Base-by-base conservation (phyloP, 1,284 basidiomycete genomes). In the Ceratobasidium sp. region DNA sequence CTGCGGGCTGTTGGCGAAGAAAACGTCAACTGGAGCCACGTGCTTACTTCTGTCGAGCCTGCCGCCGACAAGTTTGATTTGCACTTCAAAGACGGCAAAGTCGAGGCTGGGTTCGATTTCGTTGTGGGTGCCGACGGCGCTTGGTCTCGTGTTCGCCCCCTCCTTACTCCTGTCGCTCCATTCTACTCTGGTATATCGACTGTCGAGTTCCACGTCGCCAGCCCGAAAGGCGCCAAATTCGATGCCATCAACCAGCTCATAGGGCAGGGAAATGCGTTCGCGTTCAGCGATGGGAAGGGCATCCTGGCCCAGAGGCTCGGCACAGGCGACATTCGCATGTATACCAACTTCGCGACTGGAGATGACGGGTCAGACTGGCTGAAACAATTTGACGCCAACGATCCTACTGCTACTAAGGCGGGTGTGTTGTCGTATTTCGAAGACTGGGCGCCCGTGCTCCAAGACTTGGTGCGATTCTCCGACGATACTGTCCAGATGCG, bases 41-140 rank as follows among this genome's bases (percentile, higher is more conserved):
- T 61, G 8, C 66, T 81, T 53, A 49, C 51, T 1, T 77, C 77
- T 1, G 72, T 75, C 22, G 14, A 75, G 56, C 56, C 61, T 69
- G 14, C 74, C 7, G 1, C 74, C 71, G 54, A 39, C 46, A 51
- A 39, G 48, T 51, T 76, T 74, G 34, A 76, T 43, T 41, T 78
- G 53, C 22, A 68, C 72, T 75, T 80, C 74, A 74, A 76, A 37
- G 77, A 80, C 56, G 75, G 76, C 0, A 63, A 58, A 27, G 74
- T 76, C 14, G 72, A 66, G 41, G 77, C 58, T 7, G 66, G 66
- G 37, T 76, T 78, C 68, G 81, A 82, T 65, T 69, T 84, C 51
- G 78, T 86, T 34, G 79, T 87, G 22, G 86, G 85, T 16, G 85
- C 86, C 13, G 86, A 86, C 69, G 85, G 86, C 8, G 80, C 84